phyloP scores from a whole-genome alignment of 768 basidiomycete genomes.

The Pleurotus pulmonarius region DNA sequence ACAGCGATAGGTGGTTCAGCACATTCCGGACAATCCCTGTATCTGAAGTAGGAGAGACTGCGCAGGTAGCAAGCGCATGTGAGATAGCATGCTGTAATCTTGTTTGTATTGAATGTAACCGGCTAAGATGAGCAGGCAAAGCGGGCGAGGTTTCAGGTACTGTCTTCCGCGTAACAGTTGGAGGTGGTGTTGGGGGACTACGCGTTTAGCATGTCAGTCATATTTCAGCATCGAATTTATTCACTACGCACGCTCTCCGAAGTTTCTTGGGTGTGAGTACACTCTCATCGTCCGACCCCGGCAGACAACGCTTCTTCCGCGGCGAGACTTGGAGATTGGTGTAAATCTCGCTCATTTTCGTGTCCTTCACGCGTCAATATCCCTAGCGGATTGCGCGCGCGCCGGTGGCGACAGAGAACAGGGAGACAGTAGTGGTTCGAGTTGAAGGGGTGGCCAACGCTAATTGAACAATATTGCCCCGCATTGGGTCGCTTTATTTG shows the following conservation, averaged over 20 bases:
- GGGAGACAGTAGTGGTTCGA: background rate
- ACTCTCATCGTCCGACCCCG: conserved; percentile 50
- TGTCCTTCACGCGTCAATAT: conserved; percentile 16
- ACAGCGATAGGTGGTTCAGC: conserved; percentile 70
- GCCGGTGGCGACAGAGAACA: background rate
- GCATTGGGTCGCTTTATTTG: conserved; percentile 2
- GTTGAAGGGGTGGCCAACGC: background rate
- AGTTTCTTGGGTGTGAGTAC: conserved; percentile 68
- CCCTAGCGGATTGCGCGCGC: background rate
- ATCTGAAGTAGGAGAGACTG: conserved; percentile 71
- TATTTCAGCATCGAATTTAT: background rate
- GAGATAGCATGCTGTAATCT: conserved; percentile 80
- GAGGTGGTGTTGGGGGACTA: conserved; percentile 60
- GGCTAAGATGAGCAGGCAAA: conserved; percentile 56
- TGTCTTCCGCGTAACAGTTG: conserved; percentile 36
- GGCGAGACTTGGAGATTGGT: conserved; percentile 62
- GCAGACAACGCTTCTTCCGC: conserved; percentile 47
- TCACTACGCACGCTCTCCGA: conserved; percentile 44
- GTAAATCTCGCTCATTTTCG: conserved; percentile 27
- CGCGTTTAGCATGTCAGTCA: background rate
- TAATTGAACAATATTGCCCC: background rate
- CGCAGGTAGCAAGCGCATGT: conserved; percentile 80
- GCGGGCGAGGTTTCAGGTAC: conserved; percentile 17
- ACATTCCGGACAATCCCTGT: conserved; percentile 76
- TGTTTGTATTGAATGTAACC: conserved; percentile 61